Evolutionary conservation across 2,329 filamentous ascomycete genomes (phyloP), one percentile per base, ranked within the genome.

Genomic region (Colletotrichum higginsianum): DNA sequence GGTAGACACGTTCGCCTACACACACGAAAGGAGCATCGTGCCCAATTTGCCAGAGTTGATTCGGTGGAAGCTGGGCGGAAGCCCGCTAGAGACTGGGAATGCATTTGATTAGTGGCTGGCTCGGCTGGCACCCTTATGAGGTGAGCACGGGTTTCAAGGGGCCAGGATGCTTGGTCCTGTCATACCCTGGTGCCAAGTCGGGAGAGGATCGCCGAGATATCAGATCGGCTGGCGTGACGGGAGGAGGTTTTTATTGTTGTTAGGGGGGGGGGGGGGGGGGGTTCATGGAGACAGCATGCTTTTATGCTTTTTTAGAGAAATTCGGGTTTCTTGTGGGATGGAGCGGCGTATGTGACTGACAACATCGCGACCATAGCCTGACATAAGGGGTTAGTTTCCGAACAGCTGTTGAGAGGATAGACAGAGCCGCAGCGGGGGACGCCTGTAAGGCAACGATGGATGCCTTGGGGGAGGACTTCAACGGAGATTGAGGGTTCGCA

Each of bases 191-290:
- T 44, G 42, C 67, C 42, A 60, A 66, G 61, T 12, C 40, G 49
- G 67, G 12, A 66, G 21, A 35, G 13, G 4, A 30, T 52, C 60
- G 55, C 60, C 23, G 44, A 38, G 40, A 44, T 62, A 70, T 56
- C 42, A 35, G 38, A 18, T 30, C n/a, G 55, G 38, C 13, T 53
- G 50, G 23, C 26, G 23, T 53, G 18, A 47, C 18, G 30, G 30
- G 30, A 8, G 4, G 23, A 30, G 26, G 26, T 18, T 35, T 23
- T 23, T 30, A 3, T 30, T 30, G 6, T 30, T 30, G 1, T 30
- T 30, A 26, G n/a, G n/a, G n/a, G n/a, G n/a, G 21, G 21, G 21
- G 5, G 26, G 26, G 18, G 13, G 30, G 30, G 6, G 30, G 30
- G 6, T 13, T 8, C 18, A 5, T 18, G 26, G 26, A 40, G 9